phyloP scores from a whole-genome alignment of 2,329 filamentous ascomycete species.

The Verticillium klebahnii region DNA sequence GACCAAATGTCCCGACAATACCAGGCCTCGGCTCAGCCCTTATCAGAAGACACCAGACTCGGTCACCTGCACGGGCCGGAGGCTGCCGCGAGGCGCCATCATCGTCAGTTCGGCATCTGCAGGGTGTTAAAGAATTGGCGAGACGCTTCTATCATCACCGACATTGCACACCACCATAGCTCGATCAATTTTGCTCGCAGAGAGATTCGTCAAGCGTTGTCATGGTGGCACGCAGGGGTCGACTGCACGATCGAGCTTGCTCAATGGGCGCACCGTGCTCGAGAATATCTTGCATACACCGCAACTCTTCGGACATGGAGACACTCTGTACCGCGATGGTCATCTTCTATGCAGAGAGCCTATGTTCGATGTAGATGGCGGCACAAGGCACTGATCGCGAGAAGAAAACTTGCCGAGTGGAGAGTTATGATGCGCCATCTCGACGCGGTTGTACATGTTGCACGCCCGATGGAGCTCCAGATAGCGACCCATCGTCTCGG shows the following conservation, averaged over 20 bases:
- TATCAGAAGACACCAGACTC: background rate
- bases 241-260: background rate
- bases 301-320: background rate
- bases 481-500: background rate
- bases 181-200: no score
- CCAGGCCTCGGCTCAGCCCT: background rate
- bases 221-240: background rate
- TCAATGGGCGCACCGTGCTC: background rate
- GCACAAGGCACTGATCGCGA: conserved; percentile 8
- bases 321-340: background rate
- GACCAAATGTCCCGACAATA: background rate
- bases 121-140: background rate
- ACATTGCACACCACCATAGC: background rate
- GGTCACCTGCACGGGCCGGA: background rate
- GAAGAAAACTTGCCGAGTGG: conserved; percentile 9
- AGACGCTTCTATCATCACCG: background rate
- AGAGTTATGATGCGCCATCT: conserved; percentile 2
- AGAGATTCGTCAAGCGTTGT: background rate
- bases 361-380: conserved; percentile 10
- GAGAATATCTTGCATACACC: background rate
- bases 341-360: conserved; percentile 6
- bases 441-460: conserved; percentile 3
- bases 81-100: background rate
- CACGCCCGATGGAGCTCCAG: background rate
- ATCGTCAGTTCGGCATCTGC: background rate